These are phyloP conservation scores for Omphalotus olearius DNA, from an alignment of 1,284 basidiomycete species.

Conservation along the genomic window DNA sequence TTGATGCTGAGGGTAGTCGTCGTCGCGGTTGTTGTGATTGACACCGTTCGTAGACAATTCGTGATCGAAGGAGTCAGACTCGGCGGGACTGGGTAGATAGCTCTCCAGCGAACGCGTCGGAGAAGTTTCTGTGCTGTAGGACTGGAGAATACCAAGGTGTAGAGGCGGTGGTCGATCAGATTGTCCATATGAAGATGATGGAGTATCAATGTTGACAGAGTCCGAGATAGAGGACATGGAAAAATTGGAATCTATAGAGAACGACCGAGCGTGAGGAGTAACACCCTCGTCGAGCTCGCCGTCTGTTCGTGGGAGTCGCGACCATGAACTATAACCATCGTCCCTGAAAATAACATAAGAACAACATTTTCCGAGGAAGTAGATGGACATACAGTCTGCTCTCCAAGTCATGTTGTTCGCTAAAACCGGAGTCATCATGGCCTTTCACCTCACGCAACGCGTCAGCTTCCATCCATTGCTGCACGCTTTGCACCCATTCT, in stretches of 20 bases:
- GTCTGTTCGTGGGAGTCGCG: constrained; percentile 32
- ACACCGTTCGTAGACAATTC: constrained; percentile 25
- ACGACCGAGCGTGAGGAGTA: constrained; percentile 53
- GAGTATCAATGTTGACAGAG: constrained; percentile 25
- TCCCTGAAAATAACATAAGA: constrained; percentile 26
- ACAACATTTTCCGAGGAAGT: constrained; percentile 10
- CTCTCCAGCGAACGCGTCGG: constrained; percentile 54
- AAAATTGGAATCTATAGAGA: constrained; percentile 58
- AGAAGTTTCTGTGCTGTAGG: constrained; percentile 35
- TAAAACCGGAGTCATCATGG: constrained; percentile 40
- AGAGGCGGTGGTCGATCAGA: constrained; percentile 46
- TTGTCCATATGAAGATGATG: constrained; percentile 20
- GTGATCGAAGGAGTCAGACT: constrained; percentile 41
- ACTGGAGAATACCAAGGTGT: constrained; percentile 42
- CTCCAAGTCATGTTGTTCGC: constrained; percentile 37
- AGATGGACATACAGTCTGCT: constrained; percentile 31
- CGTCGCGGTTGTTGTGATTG: constrained; percentile 11
- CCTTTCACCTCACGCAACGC: constrained; percentile 26
- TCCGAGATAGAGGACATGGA: constrained; percentile 46
- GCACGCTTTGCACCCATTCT: constrained; percentile 71
- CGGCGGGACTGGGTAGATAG: constrained; percentile 56
- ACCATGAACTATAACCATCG: constrained; percentile 31
- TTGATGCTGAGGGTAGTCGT: constrained; percentile 15
- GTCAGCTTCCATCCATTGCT: constrained; percentile 70
- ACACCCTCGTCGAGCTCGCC: constrained; percentile 31